Base-by-base conservation (phyloP, 495 filamentous ascomycete genomes). In the Articulospora tetracladia region DNA sequence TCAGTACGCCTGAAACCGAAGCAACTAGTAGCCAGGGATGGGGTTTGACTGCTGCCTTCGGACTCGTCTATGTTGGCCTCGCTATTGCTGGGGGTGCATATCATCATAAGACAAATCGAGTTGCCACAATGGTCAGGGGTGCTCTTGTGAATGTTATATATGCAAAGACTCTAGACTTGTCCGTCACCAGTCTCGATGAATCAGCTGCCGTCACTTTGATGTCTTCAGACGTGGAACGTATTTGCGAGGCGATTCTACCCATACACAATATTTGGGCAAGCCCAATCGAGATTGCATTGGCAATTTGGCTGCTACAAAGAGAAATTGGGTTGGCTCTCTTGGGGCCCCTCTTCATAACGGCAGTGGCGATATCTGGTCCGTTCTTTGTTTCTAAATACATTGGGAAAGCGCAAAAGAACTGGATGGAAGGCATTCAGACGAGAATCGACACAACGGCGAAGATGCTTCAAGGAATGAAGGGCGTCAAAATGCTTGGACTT, bases 161-260 rank as follows among this genome's bases (percentile, higher is more conserved):
- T 59, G 72, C 72, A 19, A 72, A 77, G 55, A 81, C 83, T 15
- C 73, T 76, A n/a, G 61, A 68, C 11, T 60, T 86, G 0, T 72
- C 59, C 17, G 58, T 76, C 0, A 68, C 68, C 12, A 72, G 73
- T 17, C 72, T 75, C 0, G 80, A 84, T 51, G 72, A 79, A 22
- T 74, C 83, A 23, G 76, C 76, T 6, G 80, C 86, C 0, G 53
- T 88, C 10, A 88, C 85, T 53, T 76, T 86, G 11, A 89, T 90
- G 85, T 83, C 79, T 49, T 57, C 69, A n/a, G 74, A 76, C 57
- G 62, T 76, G 11, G 74, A 76, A 57, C 66, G 69, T 20, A 71
- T 76, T 44, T 53, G 41, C 53, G 44, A 51, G 15, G 59, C 53
- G 17, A 46, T 63, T 30, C 23, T 39, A 19, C 47, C 39, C 0